Conservation (phyloP, 164 flowering plant genomes). For the Berberis vulgaris region DNA sequence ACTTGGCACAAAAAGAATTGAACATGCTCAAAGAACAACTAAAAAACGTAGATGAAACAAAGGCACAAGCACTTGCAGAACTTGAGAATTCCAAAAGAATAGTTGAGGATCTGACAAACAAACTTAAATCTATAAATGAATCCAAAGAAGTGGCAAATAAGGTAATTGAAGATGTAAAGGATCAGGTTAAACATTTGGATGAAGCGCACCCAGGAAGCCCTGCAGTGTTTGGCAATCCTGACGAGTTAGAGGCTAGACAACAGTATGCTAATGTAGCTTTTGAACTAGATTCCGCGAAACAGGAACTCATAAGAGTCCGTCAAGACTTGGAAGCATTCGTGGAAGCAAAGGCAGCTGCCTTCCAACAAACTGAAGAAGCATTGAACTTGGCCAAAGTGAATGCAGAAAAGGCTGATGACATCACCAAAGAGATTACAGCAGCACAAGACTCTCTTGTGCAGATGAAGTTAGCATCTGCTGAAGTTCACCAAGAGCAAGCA, state of each 20-base stretch:
- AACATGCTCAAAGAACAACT: constrained; percentile 70
- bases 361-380: constrained; percentile 53
- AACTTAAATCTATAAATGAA: constrained; percentile 44
- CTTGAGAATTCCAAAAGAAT: constrained; percentile 68
- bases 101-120: constrained; percentile 52
- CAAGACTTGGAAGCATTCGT: constrained; percentile 52
- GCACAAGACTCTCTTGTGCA: constrained; percentile 47
- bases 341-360: constrained; percentile 49
- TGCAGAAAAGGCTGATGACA: constrained; percentile 42
- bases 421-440: constrained; percentile 57
- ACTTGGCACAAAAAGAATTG: constrained; percentile 66
- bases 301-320: constrained; percentile 51
- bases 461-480: constrained; percentile 49
- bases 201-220: constrained; percentile 20
- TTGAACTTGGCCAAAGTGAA: constrained; percentile 42
- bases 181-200: constrained; percentile 43
- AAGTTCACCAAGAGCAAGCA: constrained; percentile 58
- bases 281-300: constrained; percentile 76
- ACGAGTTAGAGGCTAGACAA: constrained; percentile 31
- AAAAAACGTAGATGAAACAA: constrained; percentile 64
- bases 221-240: constrained; percentile 1
- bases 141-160: constrained; percentile 48
- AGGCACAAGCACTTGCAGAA: constrained; percentile 61
- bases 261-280: constrained; percentile 36
- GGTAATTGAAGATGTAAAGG: constrained; percentile 51